A percentile compares a stretch with the other conserved stretches of the same genome.
Conservation (phyloP, 2,329 filamentous ascomycete species). For the Sodiomyces alkalinus region DNA sequence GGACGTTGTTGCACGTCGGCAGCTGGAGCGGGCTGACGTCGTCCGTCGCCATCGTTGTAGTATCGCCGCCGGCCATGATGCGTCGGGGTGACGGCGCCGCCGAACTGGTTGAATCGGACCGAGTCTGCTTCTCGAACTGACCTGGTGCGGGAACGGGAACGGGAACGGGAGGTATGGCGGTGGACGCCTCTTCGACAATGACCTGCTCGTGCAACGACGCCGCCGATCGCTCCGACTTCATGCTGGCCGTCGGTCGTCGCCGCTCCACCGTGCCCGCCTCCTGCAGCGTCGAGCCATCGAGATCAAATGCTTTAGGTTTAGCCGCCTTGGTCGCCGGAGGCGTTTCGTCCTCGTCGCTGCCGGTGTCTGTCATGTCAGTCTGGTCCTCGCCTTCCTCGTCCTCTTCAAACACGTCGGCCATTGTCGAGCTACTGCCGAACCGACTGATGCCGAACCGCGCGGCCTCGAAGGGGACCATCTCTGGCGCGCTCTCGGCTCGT, state of each 20-base stretch:
- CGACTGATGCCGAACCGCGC: conserved; percentile 41
- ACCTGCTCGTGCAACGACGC: conserved; percentile 36
- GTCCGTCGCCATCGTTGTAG: conserved; percentile 31
- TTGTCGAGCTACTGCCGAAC: conserved; percentile 53
- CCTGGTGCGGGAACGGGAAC: too few relatives aligned
- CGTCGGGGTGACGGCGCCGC: conserved; percentile 30
- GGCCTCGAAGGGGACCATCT: conserved; percentile 59
- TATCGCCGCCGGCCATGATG: conserved; percentile 25
- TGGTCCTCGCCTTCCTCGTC: conserved; percentile 53
- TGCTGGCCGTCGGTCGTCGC: conserved; percentile 18
- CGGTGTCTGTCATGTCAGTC: conserved; percentile 1
- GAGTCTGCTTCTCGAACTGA: conserved; percentile 19
- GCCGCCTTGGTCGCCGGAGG: conserved; percentile 16
- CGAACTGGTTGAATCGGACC: conserved; percentile 22
- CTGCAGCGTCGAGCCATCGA: too few relatives aligned
- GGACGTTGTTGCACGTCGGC: conserved; percentile 26
- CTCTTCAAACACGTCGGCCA: conserved; percentile 80
- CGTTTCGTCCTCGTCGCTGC: conserved; percentile 16
- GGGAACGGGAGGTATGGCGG: conserved; percentile 8
- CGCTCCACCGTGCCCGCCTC: conserved; percentile 6
- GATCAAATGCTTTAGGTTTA: too few relatives aligned
- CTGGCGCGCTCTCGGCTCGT: conserved; percentile 66
- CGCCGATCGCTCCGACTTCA: conserved; percentile 32
- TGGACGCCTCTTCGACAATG: conserved; percentile 28
- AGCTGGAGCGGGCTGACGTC: conserved; percentile 32